phyloP scores from a whole-genome alignment of 2,329 filamentous ascomycete genomes.

The Cordyceps farinosa region DNA sequence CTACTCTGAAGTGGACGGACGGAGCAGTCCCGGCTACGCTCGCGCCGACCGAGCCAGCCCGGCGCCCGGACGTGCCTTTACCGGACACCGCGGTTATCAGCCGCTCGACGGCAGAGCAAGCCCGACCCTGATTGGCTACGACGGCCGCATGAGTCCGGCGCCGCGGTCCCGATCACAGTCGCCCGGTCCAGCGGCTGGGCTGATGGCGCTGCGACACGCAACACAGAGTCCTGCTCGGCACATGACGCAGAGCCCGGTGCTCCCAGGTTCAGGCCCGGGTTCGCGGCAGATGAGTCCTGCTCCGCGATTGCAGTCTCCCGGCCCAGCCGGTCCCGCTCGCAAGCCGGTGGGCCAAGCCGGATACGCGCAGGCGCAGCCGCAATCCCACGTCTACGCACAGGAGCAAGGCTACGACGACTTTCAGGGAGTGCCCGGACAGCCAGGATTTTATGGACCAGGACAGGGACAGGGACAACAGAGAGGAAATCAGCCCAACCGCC shows the following conservation, averaged over 20 bases:
- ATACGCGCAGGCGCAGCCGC: constrained; percentile 10
- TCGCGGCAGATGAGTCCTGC: constrained; percentile 20
- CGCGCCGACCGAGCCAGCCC: background rate
- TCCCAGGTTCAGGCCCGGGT: background rate
- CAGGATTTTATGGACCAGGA: constrained; percentile 4
- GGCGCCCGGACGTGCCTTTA: background rate
- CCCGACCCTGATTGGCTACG: background rate
- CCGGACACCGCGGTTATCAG: background rate
- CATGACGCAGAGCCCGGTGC: constrained; percentile 38
- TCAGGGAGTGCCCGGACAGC: constrained; percentile 1
- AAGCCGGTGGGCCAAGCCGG: background rate
- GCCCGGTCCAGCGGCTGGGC: constrained; percentile 20
- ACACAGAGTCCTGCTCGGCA: constrained; percentile 51
- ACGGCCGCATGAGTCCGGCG: constrained; percentile 12
- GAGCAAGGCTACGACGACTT: constrained; percentile 1
- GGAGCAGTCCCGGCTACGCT: background rate
- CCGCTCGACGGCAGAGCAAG: constrained; percentile 8
- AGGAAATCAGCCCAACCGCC: constrained; percentile 29
- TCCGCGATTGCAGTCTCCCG: constrained; percentile 13
- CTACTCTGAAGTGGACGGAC: constrained; percentile 24
- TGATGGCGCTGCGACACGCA: constrained; percentile 18
- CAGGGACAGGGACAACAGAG: constrained; percentile 50
- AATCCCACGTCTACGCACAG: background rate
- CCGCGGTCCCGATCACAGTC: constrained; percentile 6
- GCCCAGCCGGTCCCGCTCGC: background rate